Evolutionary conservation across 305 asterid genomes (phyloP).

Genomic region (Solanum hybrid): DNA sequence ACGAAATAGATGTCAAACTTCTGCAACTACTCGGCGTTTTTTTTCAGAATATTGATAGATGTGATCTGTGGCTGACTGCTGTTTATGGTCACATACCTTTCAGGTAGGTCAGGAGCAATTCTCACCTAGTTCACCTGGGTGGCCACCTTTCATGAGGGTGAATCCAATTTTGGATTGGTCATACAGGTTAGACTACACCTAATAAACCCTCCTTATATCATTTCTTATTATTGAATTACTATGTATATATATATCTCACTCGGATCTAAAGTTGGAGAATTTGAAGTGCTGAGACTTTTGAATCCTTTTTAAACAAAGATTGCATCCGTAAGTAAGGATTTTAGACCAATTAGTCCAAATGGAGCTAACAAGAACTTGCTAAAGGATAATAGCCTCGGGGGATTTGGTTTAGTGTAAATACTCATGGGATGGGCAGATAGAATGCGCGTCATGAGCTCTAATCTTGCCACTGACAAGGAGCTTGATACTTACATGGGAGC

Average conservation of each 20-base stretch:
- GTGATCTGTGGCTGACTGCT: background rate
- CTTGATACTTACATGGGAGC: background rate
- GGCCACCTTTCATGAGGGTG: slow-evolving; percentile 99
- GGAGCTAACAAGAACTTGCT: background rate
- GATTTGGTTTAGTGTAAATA: background rate
- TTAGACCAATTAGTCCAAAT: background rate
- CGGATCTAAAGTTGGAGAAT: background rate
- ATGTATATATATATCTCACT: background rate
- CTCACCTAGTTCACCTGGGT: slow-evolving; percentile 95
- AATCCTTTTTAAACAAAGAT: background rate
- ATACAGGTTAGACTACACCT: slow-evolving; percentile 43
- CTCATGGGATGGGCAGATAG: background rate
- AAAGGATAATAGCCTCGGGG: background rate
- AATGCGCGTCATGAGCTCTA: background rate
- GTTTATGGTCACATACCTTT: slow-evolving; percentile 6
- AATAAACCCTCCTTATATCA: background rate
- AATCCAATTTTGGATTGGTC: slow-evolving; percentile 99
- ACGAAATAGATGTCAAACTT: background rate
- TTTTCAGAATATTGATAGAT: background rate
- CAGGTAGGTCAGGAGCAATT: slow-evolving; percentile 93
- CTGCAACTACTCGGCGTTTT: background rate
- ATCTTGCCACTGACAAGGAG: background rate
- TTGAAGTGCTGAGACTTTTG: background rate
- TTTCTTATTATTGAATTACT: background rate
- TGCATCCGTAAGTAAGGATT: background rate